phyloP scores from a whole-genome alignment of 176 grass and related monocot species.

The Oryza coarctata region DNA sequence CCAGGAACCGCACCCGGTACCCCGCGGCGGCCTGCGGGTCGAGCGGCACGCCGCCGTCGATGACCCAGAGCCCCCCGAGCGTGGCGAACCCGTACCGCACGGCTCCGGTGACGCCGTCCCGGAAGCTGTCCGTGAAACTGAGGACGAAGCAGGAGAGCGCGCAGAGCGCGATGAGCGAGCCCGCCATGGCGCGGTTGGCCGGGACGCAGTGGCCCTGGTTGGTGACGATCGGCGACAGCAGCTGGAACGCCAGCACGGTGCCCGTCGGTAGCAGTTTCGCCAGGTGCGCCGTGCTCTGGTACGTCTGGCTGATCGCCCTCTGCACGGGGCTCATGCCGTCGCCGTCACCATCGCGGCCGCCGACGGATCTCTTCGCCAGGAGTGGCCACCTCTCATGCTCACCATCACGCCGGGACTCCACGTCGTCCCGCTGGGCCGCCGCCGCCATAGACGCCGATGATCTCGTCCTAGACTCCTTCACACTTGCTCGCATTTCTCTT shows the following conservation, averaged over 20 bases:
- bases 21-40: constrained; percentile 16
- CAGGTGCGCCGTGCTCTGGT: constrained; percentile 78
- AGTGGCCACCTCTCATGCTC: constrained; percentile 45
- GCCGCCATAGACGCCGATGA: not conserved
- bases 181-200: constrained; percentile 50
- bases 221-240: constrained; percentile 62
- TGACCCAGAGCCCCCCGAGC: constrained; percentile 58
- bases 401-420: constrained; percentile 16
- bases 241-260: constrained; percentile 81
- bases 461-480: not conserved
- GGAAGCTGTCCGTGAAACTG: constrained; percentile 91
- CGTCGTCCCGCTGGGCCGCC: not conserved
- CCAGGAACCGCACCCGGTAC: constrained; percentile 57
- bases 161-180: constrained; percentile 59
- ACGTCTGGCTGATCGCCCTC: constrained; percentile 70
- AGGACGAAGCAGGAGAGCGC: constrained; percentile 74
- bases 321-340: constrained; percentile 43
- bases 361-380: constrained; percentile 31
- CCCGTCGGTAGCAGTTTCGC: constrained; percentile 78
- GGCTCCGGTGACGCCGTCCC: constrained; percentile 39
- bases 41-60: constrained; percentile 58
- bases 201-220: constrained; percentile 51
- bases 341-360: not conserved
- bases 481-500: not conserved
- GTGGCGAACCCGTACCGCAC: constrained; percentile 76